Percentiles rank a stretch among this genome's conserved stretches.
Conservation (phyloP, 495 filamentous ascomycete genomes). For the Penicillium desertorum region DNA sequence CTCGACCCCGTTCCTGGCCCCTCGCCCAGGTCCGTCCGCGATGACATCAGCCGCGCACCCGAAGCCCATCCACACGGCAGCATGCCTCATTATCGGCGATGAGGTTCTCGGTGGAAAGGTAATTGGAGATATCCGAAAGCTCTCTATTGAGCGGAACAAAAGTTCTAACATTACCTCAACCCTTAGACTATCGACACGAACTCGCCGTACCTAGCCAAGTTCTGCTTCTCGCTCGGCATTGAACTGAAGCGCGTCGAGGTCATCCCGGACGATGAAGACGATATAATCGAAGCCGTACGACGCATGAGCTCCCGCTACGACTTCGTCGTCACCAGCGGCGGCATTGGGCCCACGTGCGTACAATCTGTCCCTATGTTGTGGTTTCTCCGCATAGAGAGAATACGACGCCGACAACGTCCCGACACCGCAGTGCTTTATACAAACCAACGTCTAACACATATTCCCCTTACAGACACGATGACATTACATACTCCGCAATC, state of each 20-base stretch:
- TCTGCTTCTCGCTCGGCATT: conserved; percentile 89
- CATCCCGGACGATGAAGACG: conserved; percentile 83
- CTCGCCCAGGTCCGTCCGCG: conserved; percentile 30
- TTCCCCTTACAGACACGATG: conserved; percentile 69
- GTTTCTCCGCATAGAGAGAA: background rate
- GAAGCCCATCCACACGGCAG: conserved; percentile 80
- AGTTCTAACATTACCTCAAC: conserved; percentile 5
- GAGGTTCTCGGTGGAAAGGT: conserved; percentile 98
- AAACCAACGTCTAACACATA: background rate
- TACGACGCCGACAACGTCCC: no score
- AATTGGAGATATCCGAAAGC: no score
- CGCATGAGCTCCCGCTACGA: conserved; percentile 88
- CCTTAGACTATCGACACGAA: conserved; percentile 82
- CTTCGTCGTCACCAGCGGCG: conserved; percentile 91
- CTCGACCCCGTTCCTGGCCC: conserved; percentile 36
- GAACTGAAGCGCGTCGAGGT: conserved; percentile 86
- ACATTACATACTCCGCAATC: conserved; percentile 94
- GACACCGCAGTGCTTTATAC: background rate
- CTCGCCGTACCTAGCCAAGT: conserved; percentile 86
- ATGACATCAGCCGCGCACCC: conserved; percentile 59
- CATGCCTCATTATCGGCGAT: conserved; percentile 93
- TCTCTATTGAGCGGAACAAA: no score
- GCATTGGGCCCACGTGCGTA: conserved; percentile 87
- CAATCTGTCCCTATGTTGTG: conserved; percentile 14
- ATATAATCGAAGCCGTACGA: conserved; percentile 83